phyloP scores from a whole-genome alignment of 148 eudicot species.

The Camellia granthamiana region DNA sequence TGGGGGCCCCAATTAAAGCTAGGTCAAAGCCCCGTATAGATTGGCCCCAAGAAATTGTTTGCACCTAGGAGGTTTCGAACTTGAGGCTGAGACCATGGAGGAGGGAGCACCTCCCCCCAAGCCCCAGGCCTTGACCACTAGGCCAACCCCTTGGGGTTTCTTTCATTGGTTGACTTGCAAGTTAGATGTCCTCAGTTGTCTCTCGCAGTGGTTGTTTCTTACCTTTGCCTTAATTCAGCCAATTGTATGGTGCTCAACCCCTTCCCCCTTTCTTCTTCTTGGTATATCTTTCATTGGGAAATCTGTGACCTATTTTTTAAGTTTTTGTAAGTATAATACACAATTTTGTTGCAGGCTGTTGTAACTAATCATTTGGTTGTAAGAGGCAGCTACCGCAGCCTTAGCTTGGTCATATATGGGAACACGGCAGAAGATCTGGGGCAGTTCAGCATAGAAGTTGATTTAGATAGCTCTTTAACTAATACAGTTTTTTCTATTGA shows the following conservation, averaged over 20 bases:
- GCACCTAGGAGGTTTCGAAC: too few relatives aligned
- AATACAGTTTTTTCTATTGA: slow-evolving; percentile 66
- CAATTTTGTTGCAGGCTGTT: slow-evolving; percentile 62
- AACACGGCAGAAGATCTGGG: slow-evolving; percentile 97
- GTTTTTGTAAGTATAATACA: slow-evolving; percentile 10
- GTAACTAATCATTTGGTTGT: slow-evolving; percentile 96
- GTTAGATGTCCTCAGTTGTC: neutral
- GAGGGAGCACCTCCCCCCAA: too few relatives aligned
- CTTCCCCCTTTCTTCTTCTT: neutral
- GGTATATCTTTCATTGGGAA: neutral
- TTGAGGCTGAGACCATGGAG: too few relatives aligned
- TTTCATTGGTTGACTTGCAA: neutral
- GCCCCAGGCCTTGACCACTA: too few relatives aligned
- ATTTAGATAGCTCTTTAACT: slow-evolving; percentile 79
- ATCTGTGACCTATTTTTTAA: neutral
- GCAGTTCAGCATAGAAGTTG: slow-evolving; percentile 92
- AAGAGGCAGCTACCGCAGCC: slow-evolving; percentile 96
- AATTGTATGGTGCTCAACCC: neutral
- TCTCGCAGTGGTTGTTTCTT: neutral
- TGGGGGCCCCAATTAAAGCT: too few relatives aligned
- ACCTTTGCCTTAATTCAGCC: neutral
- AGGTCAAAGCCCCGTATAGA: too few relatives aligned
- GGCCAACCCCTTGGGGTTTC: too few relatives aligned
- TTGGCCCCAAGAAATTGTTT: too few relatives aligned
- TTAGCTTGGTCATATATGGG: slow-evolving; percentile 93